Base-by-base conservation (phyloP, 148 eudicot genomes). In the Vaccinium corymbosum region DNA sequence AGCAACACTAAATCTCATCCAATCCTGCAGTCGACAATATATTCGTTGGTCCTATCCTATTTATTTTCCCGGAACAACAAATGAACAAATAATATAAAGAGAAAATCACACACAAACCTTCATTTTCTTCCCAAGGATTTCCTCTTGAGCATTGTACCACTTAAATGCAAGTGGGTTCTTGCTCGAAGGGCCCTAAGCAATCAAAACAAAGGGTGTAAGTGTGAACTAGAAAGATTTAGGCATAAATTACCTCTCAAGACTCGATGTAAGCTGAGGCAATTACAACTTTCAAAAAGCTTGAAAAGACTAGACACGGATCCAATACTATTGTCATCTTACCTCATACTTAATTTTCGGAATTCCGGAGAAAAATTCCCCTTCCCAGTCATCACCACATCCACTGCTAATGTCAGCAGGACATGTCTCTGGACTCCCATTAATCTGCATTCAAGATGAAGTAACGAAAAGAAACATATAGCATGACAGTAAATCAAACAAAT, bases 1-100 rank as follows among this genome's bases (percentile, higher is more conserved):
- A 48, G 99, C 99, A 88, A 97, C 90, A 87, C 98, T 97, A 83
- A 97, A 97, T 86, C 98, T 93, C 92, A 94, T 84, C 99, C 99
- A 97, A 84, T 97, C 99, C 98, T 95, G 85, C 57, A 57, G 38
- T 27, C 25, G 27, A 79, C 25, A 51, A 80, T 25, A 42, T 49
- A 68, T 49, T 20, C 22, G 9, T 6, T 48, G 22, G 83, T 52
- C 5, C 9, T 16, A 15, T 12, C 16, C 74, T 4, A 61, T 19
- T 10, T 5, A 38, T 3, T 17, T 55, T 51, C 29, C 55, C 64
- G 0, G 46, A 46, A 57, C 8, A 20, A 51, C 16, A 19, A n/a
- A 78, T 27, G 27, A 12, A 27, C 7, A 29, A 27, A 29, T 12
- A 22, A 3, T 14, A 48, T 68, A 9, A 11, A 42, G 51, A 29